phyloP scores from a whole-genome alignment of 176 grass and related monocot species.

The Avena insularis region DNA sequence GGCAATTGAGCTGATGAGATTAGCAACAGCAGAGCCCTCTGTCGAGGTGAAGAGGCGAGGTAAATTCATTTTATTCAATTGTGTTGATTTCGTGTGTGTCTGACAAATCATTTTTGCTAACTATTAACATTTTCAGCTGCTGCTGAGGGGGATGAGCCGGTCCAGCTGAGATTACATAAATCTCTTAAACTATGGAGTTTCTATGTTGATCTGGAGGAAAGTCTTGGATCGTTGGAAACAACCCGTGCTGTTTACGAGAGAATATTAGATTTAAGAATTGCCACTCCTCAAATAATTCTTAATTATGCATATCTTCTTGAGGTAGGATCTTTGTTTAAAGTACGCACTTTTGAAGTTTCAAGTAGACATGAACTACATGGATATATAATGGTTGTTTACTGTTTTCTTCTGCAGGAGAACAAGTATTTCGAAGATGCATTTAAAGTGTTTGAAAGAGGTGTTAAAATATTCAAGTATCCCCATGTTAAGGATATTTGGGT shows the following conservation, averaged over 20 bases:
- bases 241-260: slow-evolving; percentile 81
- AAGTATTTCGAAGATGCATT: slow-evolving; percentile 94
- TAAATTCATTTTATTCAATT: slow-evolving; percentile 38
- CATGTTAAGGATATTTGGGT: slow-evolving; percentile 90
- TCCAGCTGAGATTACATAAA: slow-evolving; percentile 87
- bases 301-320: slow-evolving; percentile 89
- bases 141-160: slow-evolving; percentile 73
- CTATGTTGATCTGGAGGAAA: slow-evolving; percentile 89
- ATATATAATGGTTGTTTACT: slow-evolving; percentile 1
- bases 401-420: slow-evolving; percentile 58
- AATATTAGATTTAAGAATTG: slow-evolving; percentile 85
- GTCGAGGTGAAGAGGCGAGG: slow-evolving; percentile 87
- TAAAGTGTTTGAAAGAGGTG: slow-evolving; percentile 89
- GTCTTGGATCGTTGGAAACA: slow-evolving; percentile 74
- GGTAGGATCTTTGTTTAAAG: slow-evolving; percentile 43
- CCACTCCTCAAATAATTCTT: slow-evolving; percentile 83
- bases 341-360: background rate
- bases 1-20: slow-evolving; percentile 80
- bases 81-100: slow-evolving; percentile 29
- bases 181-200: slow-evolving; percentile 88
- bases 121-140: slow-evolving; percentile 59
- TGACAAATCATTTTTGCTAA: slow-evolving; percentile 31
- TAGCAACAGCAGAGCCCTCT: slow-evolving; percentile 78
- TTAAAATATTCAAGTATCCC: slow-evolving; percentile 91
- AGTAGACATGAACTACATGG: background rate